Base-by-base conservation (phyloP, 2,329 filamentous ascomycete genomes). In the Drechslerella dactyloides region DNA sequence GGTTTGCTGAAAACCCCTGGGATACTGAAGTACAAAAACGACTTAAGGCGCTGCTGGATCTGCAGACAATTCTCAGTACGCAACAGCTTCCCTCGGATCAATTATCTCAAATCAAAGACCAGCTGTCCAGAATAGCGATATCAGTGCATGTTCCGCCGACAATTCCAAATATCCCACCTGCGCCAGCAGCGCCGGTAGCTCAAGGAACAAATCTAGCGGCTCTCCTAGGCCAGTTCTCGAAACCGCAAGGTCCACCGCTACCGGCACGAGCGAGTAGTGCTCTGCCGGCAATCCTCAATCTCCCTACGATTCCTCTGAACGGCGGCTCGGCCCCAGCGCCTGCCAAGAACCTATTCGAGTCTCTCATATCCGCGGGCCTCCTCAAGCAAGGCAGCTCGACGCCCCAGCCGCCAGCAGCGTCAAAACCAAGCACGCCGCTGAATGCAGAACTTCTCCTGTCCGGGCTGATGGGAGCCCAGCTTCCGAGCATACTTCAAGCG, bases 41-140 rank as follows among this genome's bases (percentile, higher is more conserved):
- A 81, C 83, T 96, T 78, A 90, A 91, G 81, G 91, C 92, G 74
- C 85, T 97, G 76, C 83, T 93, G 80, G 90, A 94, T 80, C 85
- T 97, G 74, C 91, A 96, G 82, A 87, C 84, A 75, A 86, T 93
- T 75, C 83, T 97, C 78, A 87, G 90, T 79, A 88, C 84, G 76
- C 89, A 91, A 80, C 87, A 88, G 78, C 84, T 96, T 79, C 89
- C 89, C 69, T 87, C 87, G 77, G 88, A 93, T 78, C 90, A 96
- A 82, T 85, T 96, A 78, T 87, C 90, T 80, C 86, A 90, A 79
- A 90, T 96, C 80, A 90, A 89, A 80, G 88, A 89, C 79, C 91
- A 94, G 85, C 88, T 97, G 80, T 87, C 89, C 79, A 87, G 88
- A 80, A 85, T 96, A 79, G 85, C 86, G 83, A 81, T 77, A 51